phyloP scores from a whole-genome alignment of 345 rosid species.

The Trapa incisa region DNA sequence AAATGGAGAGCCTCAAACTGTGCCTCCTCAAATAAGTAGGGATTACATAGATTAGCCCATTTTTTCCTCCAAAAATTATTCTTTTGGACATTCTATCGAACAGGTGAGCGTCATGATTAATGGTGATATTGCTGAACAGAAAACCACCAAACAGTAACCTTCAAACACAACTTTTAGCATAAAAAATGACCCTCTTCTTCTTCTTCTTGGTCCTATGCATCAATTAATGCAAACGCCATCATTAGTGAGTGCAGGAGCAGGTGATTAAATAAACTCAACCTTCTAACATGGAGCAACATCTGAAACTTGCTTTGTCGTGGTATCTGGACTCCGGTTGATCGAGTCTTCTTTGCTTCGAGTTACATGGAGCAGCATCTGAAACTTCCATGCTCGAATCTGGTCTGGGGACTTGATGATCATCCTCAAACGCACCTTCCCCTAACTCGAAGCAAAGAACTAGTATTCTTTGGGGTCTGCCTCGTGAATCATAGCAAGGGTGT shows the following conservation, averaged over 20 bases:
- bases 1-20: background rate
- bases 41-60: no score
- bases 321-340: constrained; percentile 19
- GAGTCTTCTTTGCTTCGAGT: constrained; percentile 12
- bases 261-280: no score
- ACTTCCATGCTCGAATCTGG: constrained; percentile 12
- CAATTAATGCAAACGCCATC: background rate
- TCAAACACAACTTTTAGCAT: background rate
- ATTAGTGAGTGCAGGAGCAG: background rate
- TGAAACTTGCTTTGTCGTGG: constrained; percentile 26
- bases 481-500: no score
- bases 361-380: constrained; percentile 25
- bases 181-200: background rate
- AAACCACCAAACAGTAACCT: background rate
- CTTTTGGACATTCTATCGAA: background rate
- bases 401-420: constrained; percentile 1
- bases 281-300: background rate
- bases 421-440: background rate
- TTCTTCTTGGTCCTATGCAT: constrained; percentile 14
- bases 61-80: background rate
- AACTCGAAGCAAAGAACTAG: no score
- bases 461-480: no score
- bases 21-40: no score
- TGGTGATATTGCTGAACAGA: background rate
- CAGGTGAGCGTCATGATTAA: background rate